Evolutionary conservation across 345 rosid genomes (phyloP), one percentile per base, ranked within the genome.

Genomic region (Jatropha curcas): DNA sequence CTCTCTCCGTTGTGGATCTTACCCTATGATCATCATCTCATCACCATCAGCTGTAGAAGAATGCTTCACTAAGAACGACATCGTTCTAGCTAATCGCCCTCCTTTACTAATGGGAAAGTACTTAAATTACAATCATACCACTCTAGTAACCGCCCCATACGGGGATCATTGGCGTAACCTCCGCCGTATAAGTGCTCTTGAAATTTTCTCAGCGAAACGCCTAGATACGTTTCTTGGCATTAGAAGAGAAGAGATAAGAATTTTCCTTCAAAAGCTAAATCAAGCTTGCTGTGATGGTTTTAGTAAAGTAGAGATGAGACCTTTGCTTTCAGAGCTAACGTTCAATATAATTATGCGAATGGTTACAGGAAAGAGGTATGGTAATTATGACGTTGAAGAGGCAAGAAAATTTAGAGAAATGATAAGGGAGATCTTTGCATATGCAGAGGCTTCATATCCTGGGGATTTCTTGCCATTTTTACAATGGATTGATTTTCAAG

Each of bases 21-120:
- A 19, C 20, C 16, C 39, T 55, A 34, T 34, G 7, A 28, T 66
- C 12, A 35, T 66, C 4, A 13, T 66, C 2, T 66, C 70, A 19
- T 66, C 70, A 3, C 56, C 56, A 7, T 66, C 70, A 0, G 39
- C 12, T 0, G 56, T 48, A 1, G 79, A 86, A 56, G 90, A 88
- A 74, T 90, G 92, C 52, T 85, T 90, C 68, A 84, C 85, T 28
- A 80, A 72, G 19, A 85, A 85, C 51, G 88, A 88, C 63, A 53
- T 80, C 52, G 69, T 83, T 48, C 55, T 90, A 0, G 88, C 89
- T 1, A 75, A 84, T 61, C 86, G 89, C 1, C 88, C 88, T 7
- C 55, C 20, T 8, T 34, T 74, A 1, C 35, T 80, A 37, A 6
- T 55, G 0, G 74, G 77, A 33, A 85, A 84, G 71, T 76, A 86